These are phyloP conservation scores for Neocucurbitaria cava DNA, from an alignment of 2,329 filamentous ascomycete species.

Conservation along the genomic window DNA sequence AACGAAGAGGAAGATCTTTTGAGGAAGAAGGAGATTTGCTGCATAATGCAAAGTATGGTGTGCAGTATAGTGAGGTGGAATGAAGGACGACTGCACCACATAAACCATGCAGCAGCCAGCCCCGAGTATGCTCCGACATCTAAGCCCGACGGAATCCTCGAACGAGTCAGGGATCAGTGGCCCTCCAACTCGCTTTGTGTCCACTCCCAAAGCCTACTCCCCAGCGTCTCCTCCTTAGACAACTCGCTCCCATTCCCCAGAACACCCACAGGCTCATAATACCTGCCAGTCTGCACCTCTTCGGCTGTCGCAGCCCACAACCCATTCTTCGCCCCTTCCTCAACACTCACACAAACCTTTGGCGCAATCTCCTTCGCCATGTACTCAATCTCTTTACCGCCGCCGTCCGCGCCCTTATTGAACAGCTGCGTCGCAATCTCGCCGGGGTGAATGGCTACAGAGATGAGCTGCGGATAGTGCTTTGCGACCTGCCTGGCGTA, in stretches of 20 bases:
- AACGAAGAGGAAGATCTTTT: not conserved
- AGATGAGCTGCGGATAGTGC: slow-evolving; percentile 1
- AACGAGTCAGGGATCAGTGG: not conserved
- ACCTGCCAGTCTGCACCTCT: slow-evolving; percentile 45
- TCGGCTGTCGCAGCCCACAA: slow-evolving; percentile 52
- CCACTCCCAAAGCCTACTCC: slow-evolving; percentile 26
- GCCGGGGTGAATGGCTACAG: slow-evolving; percentile 9
- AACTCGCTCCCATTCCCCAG: slow-evolving; percentile 1
- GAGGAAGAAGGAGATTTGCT: not conserved
- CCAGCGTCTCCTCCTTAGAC: slow-evolving; percentile 10
- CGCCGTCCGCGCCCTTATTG: not conserved
- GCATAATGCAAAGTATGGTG: not conserved
- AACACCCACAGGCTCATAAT: slow-evolving; percentile 39
- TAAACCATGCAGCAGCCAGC: no score
- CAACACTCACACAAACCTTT: slow-evolving; percentile 6
- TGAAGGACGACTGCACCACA: no score
- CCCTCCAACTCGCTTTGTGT: slow-evolving; percentile 21
- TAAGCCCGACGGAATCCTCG: not conserved
- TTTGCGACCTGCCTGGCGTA: slow-evolving; percentile 35
- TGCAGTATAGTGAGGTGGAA: not conserved
- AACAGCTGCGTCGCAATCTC: slow-evolving; percentile 6
- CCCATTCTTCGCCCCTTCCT: slow-evolving; percentile 46
- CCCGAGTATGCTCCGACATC: not conserved
- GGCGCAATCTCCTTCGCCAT: slow-evolving; percentile 5
- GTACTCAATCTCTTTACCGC: slow-evolving; percentile 7